Evolutionary conservation across 495 filamentous ascomycete species (phyloP).

Genomic region (Aspergillus affinis): DNA sequence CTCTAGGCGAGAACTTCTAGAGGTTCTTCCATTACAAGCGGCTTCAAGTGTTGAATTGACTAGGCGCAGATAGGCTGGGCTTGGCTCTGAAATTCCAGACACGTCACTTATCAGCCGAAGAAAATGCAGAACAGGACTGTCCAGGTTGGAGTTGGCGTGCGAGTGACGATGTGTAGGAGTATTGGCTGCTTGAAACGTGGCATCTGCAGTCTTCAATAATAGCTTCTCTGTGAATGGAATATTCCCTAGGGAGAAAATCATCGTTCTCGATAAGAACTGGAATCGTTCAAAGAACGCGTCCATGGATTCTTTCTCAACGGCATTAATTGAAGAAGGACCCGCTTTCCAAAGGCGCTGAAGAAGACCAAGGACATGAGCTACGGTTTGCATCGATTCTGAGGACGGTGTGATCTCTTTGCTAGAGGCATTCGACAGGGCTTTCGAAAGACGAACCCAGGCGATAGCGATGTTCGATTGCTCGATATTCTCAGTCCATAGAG

Average conservation of each 20-base stretch:
- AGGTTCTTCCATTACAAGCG: slow-evolving; percentile 51
- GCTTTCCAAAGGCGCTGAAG: slow-evolving; percentile 66
- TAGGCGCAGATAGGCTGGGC: slow-evolving; percentile 28
- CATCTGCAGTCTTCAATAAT: slow-evolving; percentile 42
- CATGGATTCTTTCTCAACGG: slow-evolving; percentile 18
- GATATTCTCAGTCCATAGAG: slow-evolving; percentile 51
- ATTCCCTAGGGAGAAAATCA: slow-evolving; percentile 64
- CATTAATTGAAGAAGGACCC: slow-evolving; percentile 40
- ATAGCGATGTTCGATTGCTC: slow-evolving; percentile 43
- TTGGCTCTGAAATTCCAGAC: slow-evolving; percentile 22
- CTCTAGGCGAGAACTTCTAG: slow-evolving; percentile 46
- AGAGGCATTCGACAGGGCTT: slow-evolving; percentile 71
- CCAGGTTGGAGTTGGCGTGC: slow-evolving; percentile 24
- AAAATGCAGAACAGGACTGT: slow-evolving; percentile 44
- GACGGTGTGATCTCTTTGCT: slow-evolving; percentile 90
- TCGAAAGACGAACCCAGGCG: slow-evolving; percentile 70
- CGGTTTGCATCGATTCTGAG: slow-evolving; percentile 73
- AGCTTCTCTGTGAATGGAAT: slow-evolving; percentile 80
- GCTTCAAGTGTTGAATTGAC: slow-evolving; percentile 41
- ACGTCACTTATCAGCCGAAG: slow-evolving; percentile 34
- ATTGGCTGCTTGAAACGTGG: slow-evolving; percentile 42
- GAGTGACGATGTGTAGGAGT: slow-evolving; percentile 48
- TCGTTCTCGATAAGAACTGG: slow-evolving; percentile 56
- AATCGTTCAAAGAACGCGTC: slow-evolving; percentile 61
- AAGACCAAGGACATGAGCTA: slow-evolving; percentile 66